These are phyloP conservation scores for Paramecium sonneborni DNA, from an alignment of 73 alveolate genomes.

Conservation along the genomic window DNA sequence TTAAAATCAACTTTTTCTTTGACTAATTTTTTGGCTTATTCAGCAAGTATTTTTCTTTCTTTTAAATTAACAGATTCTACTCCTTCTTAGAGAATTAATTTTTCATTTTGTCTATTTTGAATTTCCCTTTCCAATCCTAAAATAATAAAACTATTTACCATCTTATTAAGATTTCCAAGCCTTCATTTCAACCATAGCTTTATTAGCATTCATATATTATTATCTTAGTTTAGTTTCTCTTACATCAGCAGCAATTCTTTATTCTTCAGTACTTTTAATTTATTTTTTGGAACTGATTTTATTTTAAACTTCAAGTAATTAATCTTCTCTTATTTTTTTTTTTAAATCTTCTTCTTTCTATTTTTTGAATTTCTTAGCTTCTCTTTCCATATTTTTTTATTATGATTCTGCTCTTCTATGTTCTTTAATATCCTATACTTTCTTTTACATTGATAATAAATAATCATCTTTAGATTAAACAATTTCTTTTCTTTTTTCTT, in stretches of 20 bases:
- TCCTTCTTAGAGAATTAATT: slow-evolving; percentile 90
- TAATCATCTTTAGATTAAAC: slow-evolving; percentile 78
- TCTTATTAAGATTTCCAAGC: slow-evolving; percentile 97
- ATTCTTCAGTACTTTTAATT: slow-evolving; percentile 91
- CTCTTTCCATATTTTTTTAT: slow-evolving; percentile 83
- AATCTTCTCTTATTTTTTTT: slow-evolving; percentile 92
- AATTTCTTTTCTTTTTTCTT: slow-evolving; percentile 86
- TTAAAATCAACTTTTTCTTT: slow-evolving; percentile 81
- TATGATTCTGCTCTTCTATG: slow-evolving; percentile 41
- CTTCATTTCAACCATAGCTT: slow-evolving; percentile 96
- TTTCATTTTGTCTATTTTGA: slow-evolving; percentile 87
- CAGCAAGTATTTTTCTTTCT: slow-evolving; percentile 82
- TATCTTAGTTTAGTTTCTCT: slow-evolving; percentile 94
- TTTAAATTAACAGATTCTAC: slow-evolving; percentile 84
- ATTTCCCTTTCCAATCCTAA: slow-evolving; percentile 95
- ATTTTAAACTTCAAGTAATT: slow-evolving; percentile 88
- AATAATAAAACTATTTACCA: slow-evolving; percentile 53
- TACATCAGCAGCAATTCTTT: slow-evolving; percentile 93
- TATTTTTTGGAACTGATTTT: slow-evolving; percentile 89
- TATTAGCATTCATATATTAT: slow-evolving; percentile 92
- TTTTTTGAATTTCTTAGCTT: slow-evolving; percentile 81
- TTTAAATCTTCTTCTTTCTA: slow-evolving; percentile 81
- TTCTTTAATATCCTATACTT: slow-evolving; percentile 63
- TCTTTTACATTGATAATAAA: slow-evolving; percentile 40
- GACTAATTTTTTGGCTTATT: slow-evolving; percentile 81